A percentile compares a stretch with the other conserved stretches of the same genome.
Evolutionary conservation across 2,329 filamentous ascomycete species (phyloP).

Genomic region (Pseudogymnoascus sp.): DNA sequence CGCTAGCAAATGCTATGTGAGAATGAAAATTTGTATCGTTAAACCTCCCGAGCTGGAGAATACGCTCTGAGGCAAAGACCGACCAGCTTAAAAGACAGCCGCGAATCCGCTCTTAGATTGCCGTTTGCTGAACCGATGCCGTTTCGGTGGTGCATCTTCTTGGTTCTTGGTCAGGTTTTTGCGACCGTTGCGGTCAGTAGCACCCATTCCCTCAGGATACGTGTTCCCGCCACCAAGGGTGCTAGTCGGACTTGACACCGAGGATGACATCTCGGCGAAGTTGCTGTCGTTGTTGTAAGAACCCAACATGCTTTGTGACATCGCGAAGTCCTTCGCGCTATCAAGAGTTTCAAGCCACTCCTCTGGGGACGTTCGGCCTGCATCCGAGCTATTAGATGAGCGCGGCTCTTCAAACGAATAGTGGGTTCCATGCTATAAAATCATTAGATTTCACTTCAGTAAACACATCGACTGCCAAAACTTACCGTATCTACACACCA

Average conservation of each 20-base stretch:
- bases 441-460: conserved; percentile 9
- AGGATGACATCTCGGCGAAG: conserved; percentile 60
- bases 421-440: conserved; percentile 64
- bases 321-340: conserved; percentile 73
- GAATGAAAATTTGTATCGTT: conserved; percentile 3
- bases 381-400: conserved; percentile 50
- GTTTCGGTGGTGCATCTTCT: conserved; percentile 36
- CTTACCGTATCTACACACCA: conserved; percentile 94
- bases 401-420: conserved; percentile 94
- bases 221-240: conserved; percentile 57
- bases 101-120: conserved; percentile 93
- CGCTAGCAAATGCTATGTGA: conserved; percentile 9
- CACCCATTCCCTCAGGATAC: conserved; percentile 35
- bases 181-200: conserved; percentile 45
- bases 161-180: conserved; percentile 53
- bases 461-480: conserved; percentile 17
- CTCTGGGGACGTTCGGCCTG: conserved; percentile 61
- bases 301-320: conserved; percentile 60
- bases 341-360: conserved; percentile 92
- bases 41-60: neutral
- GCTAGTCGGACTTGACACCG: conserved; percentile 61
- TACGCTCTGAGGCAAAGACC: neutral
- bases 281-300: conserved; percentile 59
- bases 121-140: conserved; percentile 76
- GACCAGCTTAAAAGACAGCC: conserved; percentile 60